Base-by-base conservation (phyloP, 2,329 filamentous ascomycete species). In the Colletotrichum cordylinicola region DNA sequence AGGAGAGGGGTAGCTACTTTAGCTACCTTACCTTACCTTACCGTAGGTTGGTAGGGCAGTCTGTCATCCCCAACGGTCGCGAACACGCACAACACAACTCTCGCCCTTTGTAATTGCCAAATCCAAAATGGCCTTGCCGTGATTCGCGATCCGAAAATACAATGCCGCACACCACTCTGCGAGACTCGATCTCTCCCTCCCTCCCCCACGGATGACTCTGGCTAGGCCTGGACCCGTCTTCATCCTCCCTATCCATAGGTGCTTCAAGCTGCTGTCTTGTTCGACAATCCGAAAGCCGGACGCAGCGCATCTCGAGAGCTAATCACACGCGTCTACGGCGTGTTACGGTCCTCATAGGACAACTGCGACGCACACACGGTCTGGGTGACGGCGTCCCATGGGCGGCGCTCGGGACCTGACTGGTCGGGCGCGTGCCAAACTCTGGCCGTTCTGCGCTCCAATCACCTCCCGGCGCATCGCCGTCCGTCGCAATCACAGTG, bases 391-490 rank as follows among this genome's bases (percentile, higher is more conserved):
- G 62, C 31, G 62, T 72, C 62, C 21, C 39, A 75, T 68, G 73
- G 39, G 29, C 69, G 43, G 64, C 52, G 68, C 68, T 75, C 72
- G 72, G 72, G 61, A 56, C 61, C 68, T 62, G 37, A 67, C 52
- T 75, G 69, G 56, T 55, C 37, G 24, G 73, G 61, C 72, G 68
- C 73, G 70, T 67, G 56, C 64, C 37, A 64, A 16, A 16, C 15
- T 15, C 24, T 21, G 31, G 29, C 10, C 10, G 15, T 37, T 39
- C 43, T 43, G 69, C 73, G 69, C 73, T 75, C 73, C 73, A 75
- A 75, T 75, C 73, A 52, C 73, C 39, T 70, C 24, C 39, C 58
- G 73, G 73, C 73, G 73, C 73, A 75, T 73, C 64, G 56, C 43
- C 73, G 21, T 55, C 31, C 58, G 65, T 70, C 64, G 31, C 31